phyloP scores from a whole-genome alignment of 1,284 basidiomycete genomes.

The Xanthoconium separans region DNA sequence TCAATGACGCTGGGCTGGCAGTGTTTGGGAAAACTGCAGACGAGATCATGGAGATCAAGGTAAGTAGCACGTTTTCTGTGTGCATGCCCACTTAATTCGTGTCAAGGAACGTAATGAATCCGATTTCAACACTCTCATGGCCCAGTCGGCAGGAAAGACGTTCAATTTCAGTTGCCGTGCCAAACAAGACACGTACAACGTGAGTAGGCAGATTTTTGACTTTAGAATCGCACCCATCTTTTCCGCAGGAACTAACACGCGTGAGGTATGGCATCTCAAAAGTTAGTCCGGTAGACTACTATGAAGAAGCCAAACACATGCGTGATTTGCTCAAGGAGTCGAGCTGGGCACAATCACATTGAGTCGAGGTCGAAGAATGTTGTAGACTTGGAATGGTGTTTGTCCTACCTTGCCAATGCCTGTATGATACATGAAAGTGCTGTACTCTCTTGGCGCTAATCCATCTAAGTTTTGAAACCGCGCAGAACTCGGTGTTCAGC shows the following conservation, averaged over 20 bases:
- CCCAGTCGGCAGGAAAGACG: constrained; percentile 65
- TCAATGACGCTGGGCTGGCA: constrained; percentile 87
- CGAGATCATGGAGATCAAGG: constrained; percentile 75
- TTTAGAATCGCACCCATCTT: neutral
- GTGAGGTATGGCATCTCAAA: constrained; percentile 81
- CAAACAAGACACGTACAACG: constrained; percentile 85
- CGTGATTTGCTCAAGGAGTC: constrained; percentile 49
- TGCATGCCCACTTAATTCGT: neutral
- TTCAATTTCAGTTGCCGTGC: constrained; percentile 89
- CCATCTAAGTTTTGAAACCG: too few species aligned
- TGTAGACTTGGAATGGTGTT: neutral
- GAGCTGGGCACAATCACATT: constrained; percentile 36
- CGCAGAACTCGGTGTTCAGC: too few species aligned
- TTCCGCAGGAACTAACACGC: constrained; percentile 66
- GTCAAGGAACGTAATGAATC: constrained; percentile 64
- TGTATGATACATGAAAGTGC: neutral
- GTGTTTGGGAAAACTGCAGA: constrained; percentile 83
- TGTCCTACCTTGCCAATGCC: neutral
- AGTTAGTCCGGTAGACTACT: constrained; percentile 68
- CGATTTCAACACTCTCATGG: constrained; percentile 62
- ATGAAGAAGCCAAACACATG: constrained; percentile 64
- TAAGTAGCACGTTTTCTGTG: neutral
- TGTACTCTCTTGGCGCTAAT: neutral
- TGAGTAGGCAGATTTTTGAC: constrained; percentile 37
- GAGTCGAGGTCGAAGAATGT: too few species aligned